A percentile compares a stretch with the other conserved stretches of the same genome.
Conservation (phyloP, 306 rosid species). For the Trifolium subterraneum region DNA sequence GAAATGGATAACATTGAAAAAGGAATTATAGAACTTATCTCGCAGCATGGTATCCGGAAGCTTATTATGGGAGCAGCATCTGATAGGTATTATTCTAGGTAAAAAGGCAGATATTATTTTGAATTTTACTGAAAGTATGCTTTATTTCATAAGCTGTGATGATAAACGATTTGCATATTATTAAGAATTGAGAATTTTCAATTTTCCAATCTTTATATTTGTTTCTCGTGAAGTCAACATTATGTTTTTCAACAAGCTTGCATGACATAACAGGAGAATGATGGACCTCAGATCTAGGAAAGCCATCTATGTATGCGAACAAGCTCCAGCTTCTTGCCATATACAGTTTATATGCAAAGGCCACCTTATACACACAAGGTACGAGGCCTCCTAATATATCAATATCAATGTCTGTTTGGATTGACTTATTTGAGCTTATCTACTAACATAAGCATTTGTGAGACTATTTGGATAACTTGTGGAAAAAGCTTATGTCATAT, state of each 20-base stretch:
- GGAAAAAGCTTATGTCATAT: no score
- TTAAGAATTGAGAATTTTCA: neutral
- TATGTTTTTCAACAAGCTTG: conserved; percentile 34
- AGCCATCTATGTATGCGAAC: conserved; percentile 74
- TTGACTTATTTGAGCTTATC: no score
- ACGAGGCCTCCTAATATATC: conserved; percentile 21
- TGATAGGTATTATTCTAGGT: conserved; percentile 72
- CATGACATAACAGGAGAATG: conserved; percentile 72
- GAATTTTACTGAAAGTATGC: conserved; percentile 14
- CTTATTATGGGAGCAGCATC: conserved; percentile 96
- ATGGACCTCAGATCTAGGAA: conserved; percentile 78
- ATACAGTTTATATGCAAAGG: conserved; percentile 86
- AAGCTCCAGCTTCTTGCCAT: conserved; percentile 74
- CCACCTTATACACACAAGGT: conserved; percentile 75
- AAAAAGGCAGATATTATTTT: conserved; percentile 44
- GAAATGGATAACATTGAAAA: conserved; percentile 75
- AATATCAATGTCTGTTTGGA: no score
- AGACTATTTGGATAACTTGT: neutral
- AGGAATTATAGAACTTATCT: conserved; percentile 75
- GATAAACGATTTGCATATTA: conserved; percentile 2
- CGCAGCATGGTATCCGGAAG: conserved; percentile 54
- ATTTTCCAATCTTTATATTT: neutral
- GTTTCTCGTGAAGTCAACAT: conserved; percentile 30
- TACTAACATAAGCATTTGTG: no score
- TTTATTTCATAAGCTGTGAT: conserved; percentile 10